These are phyloP conservation scores for Solanum gracilifrons DNA, from an alignment of 257 asterid genomes.

Conservation along the genomic window DNA sequence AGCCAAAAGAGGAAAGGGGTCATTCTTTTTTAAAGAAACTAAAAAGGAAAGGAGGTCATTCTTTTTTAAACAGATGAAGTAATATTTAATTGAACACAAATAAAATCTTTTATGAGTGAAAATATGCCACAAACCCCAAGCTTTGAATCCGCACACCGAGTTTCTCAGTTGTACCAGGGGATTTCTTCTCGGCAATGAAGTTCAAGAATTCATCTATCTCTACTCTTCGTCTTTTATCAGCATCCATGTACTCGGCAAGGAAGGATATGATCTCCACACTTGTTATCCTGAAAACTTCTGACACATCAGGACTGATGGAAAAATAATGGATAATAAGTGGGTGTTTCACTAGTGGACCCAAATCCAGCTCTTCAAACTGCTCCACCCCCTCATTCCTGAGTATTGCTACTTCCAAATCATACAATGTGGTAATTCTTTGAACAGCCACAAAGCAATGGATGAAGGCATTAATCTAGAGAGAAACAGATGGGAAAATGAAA, in stretches of 20 bases:
- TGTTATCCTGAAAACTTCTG: slow-evolving; percentile 49
- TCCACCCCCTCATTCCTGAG: slow-evolving; percentile 70
- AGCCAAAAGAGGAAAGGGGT: too few relatives aligned
- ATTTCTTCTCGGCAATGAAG: slow-evolving; percentile 42
- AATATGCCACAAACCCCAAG: slow-evolving; percentile 47
- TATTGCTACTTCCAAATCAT: slow-evolving; percentile 72
- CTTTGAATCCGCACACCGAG: slow-evolving; percentile 69
- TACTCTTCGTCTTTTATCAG: slow-evolving; percentile 26
- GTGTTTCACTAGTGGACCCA: slow-evolving; percentile 80
- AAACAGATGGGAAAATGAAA: not conserved
- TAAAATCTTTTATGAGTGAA: not conserved
- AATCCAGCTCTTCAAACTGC: slow-evolving; percentile 67
- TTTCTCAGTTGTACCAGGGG: slow-evolving; percentile 42
- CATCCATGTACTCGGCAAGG: slow-evolving; percentile 55
- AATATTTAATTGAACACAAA: not conserved
- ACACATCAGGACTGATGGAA: slow-evolving; percentile 40
- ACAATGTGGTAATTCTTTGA: slow-evolving; percentile 61
- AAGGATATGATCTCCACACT: slow-evolving; percentile 50
- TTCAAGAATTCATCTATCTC: slow-evolving; percentile 50
- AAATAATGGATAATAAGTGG: slow-evolving; percentile 71
- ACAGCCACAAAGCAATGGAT: slow-evolving; percentile 89
- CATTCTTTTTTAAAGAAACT: too few relatives aligned
- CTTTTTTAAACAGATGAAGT: too few relatives aligned
- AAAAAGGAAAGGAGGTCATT: too few relatives aligned
- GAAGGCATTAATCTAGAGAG: slow-evolving; percentile 56